Percentiles rank a stretch among this genome's conserved stretches.
These are phyloP conservation scores for Leccinum boreale DNA, from an alignment of 768 basidiomycete genomes.

Conservation along the genomic window DNA sequence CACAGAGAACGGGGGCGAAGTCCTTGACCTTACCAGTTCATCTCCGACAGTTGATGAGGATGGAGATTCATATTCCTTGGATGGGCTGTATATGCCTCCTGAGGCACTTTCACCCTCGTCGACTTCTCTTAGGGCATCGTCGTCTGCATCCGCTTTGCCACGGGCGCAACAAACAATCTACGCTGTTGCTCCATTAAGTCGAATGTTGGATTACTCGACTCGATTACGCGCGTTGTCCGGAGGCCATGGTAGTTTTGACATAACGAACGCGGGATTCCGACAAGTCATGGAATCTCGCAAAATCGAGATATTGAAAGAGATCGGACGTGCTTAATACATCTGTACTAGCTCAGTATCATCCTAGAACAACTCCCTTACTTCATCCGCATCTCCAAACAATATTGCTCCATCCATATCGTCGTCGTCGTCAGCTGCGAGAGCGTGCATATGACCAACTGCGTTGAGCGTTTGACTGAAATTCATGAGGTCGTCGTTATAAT, in stretches of 20 bases:
- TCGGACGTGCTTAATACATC: conserved; percentile 59
- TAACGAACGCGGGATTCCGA: conserved; percentile 74
- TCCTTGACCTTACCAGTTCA: conserved; percentile 55
- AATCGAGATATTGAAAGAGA: conserved; percentile 72
- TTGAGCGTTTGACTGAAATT: conserved; percentile 72
- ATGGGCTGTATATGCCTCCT: conserved; percentile 75
- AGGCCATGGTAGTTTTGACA: conserved; percentile 79
- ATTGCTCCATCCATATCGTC: conserved; percentile 72
- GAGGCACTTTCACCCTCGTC: conserved; percentile 73
- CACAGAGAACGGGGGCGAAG: conserved; percentile 80
- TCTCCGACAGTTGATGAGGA: conserved; percentile 37
- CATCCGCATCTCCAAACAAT: conserved; percentile 83
- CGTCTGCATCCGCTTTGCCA: conserved; percentile 31
- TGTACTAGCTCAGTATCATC: conserved; percentile 9
- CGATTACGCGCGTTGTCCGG: conserved; percentile 78
- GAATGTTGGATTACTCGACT: conserved; percentile 77
- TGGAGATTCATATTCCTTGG: conserved; percentile 45
- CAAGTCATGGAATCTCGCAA: conserved; percentile 59
- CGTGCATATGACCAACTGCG: conserved; percentile 50
- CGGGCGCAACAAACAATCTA: conserved; percentile 61
- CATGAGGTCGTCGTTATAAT: conserved; percentile 54
- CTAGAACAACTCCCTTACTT: conserved; percentile 55
- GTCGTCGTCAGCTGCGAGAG: conserved; percentile 66
- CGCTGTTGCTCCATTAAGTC: conserved; percentile 74
- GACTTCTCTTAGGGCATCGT: conserved; percentile 27